phyloP scores from a whole-genome alignment of 495 filamentous ascomycete species.

The Xylaria scruposa region DNA sequence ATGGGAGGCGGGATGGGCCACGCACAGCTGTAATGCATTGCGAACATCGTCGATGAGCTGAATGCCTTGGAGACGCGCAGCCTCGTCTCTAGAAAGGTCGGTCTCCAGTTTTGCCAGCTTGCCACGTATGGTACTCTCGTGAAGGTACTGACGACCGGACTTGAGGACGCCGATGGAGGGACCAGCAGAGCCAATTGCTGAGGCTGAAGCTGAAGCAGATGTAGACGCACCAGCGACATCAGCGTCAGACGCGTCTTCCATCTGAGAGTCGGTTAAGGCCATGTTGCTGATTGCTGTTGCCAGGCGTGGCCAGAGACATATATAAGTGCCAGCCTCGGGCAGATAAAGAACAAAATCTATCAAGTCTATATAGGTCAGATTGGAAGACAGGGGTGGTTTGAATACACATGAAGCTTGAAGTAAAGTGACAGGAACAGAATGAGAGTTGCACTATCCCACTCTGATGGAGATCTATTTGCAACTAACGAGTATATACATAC shows the following conservation, averaged over 20 bases:
- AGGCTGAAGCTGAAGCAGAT: constrained; percentile 3
- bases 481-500: neutral
- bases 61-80: constrained; percentile 74
- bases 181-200: constrained; percentile 12
- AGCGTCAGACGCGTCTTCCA: constrained; percentile 25
- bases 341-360: neutral
- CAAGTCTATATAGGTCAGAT: neutral
- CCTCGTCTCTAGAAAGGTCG: constrained; percentile 61
- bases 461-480: neutral
- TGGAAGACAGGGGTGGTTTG: constrained; percentile 2
- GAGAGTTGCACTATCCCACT: constrained; percentile 4
- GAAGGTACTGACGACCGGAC: constrained; percentile 22
- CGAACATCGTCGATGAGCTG: constrained; percentile 82
- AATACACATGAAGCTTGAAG: neutral
- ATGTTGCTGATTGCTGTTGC: constrained; percentile 16
- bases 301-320: constrained; percentile 13
- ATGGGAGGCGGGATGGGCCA: constrained; percentile 27
- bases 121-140: constrained; percentile 27
- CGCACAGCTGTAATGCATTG: constrained; percentile 72
- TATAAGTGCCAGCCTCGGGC: constrained; percentile 7
- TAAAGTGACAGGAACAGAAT: neutral
- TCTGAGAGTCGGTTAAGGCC: constrained; percentile 21
- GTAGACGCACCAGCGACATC: constrained; percentile 10
- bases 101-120: constrained; percentile 24
- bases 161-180: constrained; percentile 26